These are phyloP conservation scores for Candida anutae DNA, from an alignment of 1,139 yeast species.

Conservation along the genomic window DNA sequence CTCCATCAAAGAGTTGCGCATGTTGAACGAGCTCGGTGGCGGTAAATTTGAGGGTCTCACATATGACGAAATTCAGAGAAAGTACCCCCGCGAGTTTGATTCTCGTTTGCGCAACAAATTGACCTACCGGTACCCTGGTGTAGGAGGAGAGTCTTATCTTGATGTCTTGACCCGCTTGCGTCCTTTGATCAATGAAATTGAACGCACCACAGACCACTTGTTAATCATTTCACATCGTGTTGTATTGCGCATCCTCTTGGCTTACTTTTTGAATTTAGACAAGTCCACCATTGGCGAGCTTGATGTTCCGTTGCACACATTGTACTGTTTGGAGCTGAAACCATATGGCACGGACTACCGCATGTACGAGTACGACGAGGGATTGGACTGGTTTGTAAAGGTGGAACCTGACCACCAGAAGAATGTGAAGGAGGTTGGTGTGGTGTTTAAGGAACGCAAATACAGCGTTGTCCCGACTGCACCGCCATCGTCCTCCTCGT, in stretches of 20 bases:
- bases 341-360: slow-evolving; percentile 95
- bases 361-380: slow-evolving; percentile 78
- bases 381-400: slow-evolving; percentile 67
- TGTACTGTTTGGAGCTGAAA: slow-evolving; percentile 82
- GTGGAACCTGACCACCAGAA: slow-evolving; percentile 61
- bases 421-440: slow-evolving; percentile 58
- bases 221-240: slow-evolving; percentile 84
- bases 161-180: slow-evolving; percentile 88
- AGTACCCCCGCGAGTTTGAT: slow-evolving; percentile 70
- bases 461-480: slow-evolving; percentile 72
- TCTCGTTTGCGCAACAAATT: slow-evolving; percentile 71
- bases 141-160: slow-evolving; percentile 93
- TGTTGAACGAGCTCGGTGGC: slow-evolving; percentile 89
- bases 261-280: slow-evolving; percentile 81
- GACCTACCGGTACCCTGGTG: slow-evolving; percentile 86
- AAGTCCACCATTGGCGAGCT: slow-evolving; percentile 79
- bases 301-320: slow-evolving; percentile 88
- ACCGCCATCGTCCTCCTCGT: slow-evolving; percentile 37
- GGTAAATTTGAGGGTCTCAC: slow-evolving; percentile 77
- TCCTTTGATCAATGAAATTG: slow-evolving; percentile 88
- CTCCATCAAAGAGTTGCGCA: slow-evolving; percentile 82
- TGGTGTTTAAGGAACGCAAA: slow-evolving; percentile 56
- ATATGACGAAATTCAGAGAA: slow-evolving; percentile 52
- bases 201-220: slow-evolving; percentile 83
- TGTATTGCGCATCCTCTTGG: slow-evolving; percentile 77